phyloP scores from a whole-genome alignment of 805 yeast genomes.

The Starmerella potacharoeniae region DNA sequence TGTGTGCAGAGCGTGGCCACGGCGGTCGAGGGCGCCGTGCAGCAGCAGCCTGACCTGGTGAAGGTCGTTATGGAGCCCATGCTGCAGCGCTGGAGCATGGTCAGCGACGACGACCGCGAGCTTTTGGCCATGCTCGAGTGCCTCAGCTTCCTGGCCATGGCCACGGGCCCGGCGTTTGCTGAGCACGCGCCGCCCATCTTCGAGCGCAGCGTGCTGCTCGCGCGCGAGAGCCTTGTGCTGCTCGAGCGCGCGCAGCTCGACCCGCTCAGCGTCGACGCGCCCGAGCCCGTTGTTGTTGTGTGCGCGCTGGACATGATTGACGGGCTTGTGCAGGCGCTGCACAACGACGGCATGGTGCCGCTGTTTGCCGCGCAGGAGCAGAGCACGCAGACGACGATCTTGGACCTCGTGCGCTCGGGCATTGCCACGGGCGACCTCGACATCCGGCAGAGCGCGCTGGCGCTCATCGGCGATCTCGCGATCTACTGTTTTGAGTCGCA shows the following conservation, averaged over 20 bases:
- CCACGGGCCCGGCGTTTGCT: conserved; percentile 71
- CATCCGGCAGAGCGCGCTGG: conserved; percentile 88
- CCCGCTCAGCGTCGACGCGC: conserved; percentile 43
- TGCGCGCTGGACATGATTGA: conserved; percentile 84
- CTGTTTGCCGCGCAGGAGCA: conserved; percentile 18
- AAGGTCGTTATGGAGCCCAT: conserved; percentile 67
- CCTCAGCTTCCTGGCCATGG: conserved; percentile 81
- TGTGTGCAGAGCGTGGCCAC: conserved; percentile 85
- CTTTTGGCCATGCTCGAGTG: conserved; percentile 90
- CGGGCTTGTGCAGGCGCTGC: conserved; percentile 81
- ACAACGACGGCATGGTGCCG: conserved; percentile 13
- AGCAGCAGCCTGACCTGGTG: conserved; percentile 42
- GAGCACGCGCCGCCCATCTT: conserved; percentile 85
- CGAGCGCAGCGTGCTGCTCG: conserved; percentile 59
- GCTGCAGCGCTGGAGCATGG: conserved; percentile 63
- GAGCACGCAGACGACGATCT: conserved; percentile 40
- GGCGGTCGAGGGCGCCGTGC: conserved; percentile 49
- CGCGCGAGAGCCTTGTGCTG: conserved; percentile 54
- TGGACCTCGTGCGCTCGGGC: conserved; percentile 37
- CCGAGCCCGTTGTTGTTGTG: conserved; percentile 83
- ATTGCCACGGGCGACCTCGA: conserved; percentile 60
- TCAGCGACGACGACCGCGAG: conserved; percentile 69
- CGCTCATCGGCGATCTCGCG: conserved; percentile 81
- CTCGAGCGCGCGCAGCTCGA: conserved; percentile 54
- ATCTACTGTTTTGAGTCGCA: conserved; percentile 40